Evolutionary conservation across 345 rosid genomes (phyloP).

Genomic region (Citrus unshiu): DNA sequence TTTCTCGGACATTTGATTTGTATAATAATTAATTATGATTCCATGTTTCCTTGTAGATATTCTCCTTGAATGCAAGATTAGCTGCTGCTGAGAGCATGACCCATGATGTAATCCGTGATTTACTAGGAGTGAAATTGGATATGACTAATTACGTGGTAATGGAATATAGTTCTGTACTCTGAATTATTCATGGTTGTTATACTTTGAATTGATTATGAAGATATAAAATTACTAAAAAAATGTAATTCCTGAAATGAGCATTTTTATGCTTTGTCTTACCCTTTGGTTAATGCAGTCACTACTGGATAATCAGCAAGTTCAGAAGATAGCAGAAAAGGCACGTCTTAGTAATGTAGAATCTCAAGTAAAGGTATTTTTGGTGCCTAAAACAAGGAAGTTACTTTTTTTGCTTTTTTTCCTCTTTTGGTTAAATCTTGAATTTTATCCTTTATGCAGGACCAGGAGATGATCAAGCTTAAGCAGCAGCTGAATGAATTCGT

Average conservation of each 20-base stretch:
- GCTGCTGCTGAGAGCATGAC: conserved; percentile 98
- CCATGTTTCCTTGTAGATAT: conserved; percentile 49
- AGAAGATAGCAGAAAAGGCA: conserved; percentile 67
- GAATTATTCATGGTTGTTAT: not conserved
- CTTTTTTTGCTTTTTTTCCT: not conserved
- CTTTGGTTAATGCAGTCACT: conserved; percentile 53
- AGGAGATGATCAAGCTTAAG: conserved; percentile 59
- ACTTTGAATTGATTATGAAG: not conserved
- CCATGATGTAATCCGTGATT: conserved; percentile 87
- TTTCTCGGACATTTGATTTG: not conserved
- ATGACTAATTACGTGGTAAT: conserved; percentile 79
- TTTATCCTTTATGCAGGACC: conserved; percentile 32
- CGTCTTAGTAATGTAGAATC: conserved; percentile 42
- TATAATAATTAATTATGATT: not conserved
- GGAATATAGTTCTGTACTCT: not conserved
- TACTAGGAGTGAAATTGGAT: conserved; percentile 89
- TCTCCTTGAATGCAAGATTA: conserved; percentile 76
- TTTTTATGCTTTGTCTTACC: not conserved
- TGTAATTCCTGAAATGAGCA: not conserved
- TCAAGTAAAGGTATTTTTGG: conserved; percentile 49
- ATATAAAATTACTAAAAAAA: not conserved
- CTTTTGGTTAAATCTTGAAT: not conserved
- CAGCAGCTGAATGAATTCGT: conserved; percentile 70
- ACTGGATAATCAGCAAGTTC: conserved; percentile 64
- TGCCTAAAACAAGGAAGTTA: not conserved